Conservation (phyloP, 2,329 filamentous ascomycete species). For the Verticillium dahliae region DNA sequence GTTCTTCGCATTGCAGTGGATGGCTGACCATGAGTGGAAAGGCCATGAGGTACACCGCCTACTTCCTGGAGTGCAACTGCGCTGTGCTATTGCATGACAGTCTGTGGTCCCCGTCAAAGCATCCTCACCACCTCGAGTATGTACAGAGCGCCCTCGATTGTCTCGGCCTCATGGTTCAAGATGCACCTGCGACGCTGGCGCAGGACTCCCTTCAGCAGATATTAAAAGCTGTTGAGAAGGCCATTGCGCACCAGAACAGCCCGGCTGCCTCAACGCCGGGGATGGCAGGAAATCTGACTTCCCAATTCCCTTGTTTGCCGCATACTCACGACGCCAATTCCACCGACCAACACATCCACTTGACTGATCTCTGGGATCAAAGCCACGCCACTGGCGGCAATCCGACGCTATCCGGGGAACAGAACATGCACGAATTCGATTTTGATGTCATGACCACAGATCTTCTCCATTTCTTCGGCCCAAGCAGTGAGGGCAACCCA, state of each 20-base stretch:
- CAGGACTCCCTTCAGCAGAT: conserved; percentile 16
- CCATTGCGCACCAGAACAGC: conserved; percentile 13
- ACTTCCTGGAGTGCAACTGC: conserved; percentile 21
- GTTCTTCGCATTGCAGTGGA: too few relatives aligned
- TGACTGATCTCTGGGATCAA: conserved; percentile 6
- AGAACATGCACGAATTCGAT: conserved; percentile 10
- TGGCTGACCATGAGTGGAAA: too few relatives aligned
- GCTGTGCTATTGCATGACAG: conserved; percentile 21
- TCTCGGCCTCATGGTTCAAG: conserved; percentile 8
- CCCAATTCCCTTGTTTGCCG: conserved; percentile 15
- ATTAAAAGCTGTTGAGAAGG: conserved; percentile 11
- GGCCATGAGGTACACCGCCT: conserved; percentile 13
- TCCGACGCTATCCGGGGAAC: conserved; percentile 1
- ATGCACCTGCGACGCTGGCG: conserved; percentile 19
- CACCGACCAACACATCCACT: conserved; percentile 14
- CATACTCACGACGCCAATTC: conserved; percentile 4
- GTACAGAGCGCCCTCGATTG: too few relatives aligned
- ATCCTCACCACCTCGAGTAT: conserved; percentile 8
- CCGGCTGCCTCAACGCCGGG: conserved; percentile 4
- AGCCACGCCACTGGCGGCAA: conserved; percentile 6
- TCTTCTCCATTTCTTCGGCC: conserved; percentile 17
- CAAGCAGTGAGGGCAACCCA: too few relatives aligned
- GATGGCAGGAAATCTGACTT: conserved; percentile 5
- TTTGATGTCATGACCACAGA: conserved; percentile 21
- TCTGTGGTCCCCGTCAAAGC: conserved; percentile 18